phyloP scores from a whole-genome alignment of 805 yeast genomes.

The Candida ponderosae region DNA sequence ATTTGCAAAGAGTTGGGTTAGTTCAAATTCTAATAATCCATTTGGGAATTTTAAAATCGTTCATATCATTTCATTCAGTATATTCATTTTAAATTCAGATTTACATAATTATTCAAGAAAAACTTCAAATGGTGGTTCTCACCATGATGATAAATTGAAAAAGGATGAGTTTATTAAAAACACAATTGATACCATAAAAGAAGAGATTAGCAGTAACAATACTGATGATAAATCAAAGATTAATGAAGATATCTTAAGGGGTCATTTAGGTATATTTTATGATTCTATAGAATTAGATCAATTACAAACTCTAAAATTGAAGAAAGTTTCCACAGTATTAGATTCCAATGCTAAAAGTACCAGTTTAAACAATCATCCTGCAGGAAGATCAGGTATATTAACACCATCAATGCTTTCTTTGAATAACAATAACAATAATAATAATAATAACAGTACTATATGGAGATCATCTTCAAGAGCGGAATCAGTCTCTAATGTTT shows the following conservation, averaged over 20 bases:
- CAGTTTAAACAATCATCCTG: background rate
- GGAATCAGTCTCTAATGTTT: slow-evolving; percentile 10
- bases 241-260: slow-evolving; percentile 3
- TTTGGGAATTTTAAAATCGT: slow-evolving; percentile 49
- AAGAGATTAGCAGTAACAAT: slow-evolving; percentile 7
- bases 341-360: no score
- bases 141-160: slow-evolving; percentile 29
- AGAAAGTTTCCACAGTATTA: no score
- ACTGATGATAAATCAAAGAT: background rate
- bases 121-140: slow-evolving; percentile 19
- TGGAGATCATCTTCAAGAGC: background rate
- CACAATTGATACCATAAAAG: slow-evolving; percentile 38
- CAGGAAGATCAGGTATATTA: background rate
- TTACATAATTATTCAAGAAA: slow-evolving; percentile 44
- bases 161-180: slow-evolving; percentile 38
- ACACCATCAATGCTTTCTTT: background rate
- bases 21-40: slow-evolving; percentile 38
- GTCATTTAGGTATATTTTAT: slow-evolving; percentile 22
- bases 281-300: slow-evolving; percentile 24
- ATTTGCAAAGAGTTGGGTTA: slow-evolving; percentile 57
- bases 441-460: no score
- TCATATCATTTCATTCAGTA: slow-evolving; percentile 64
- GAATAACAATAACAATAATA: no score
- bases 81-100: slow-evolving; percentile 71
- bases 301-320: slow-evolving; percentile 9